Percentiles rank a stretch among this genome's conserved stretches.
These are phyloP conservation scores for Cicer bijugum DNA, from an alignment of 306 rosid genomes.

Conservation along the genomic window DNA sequence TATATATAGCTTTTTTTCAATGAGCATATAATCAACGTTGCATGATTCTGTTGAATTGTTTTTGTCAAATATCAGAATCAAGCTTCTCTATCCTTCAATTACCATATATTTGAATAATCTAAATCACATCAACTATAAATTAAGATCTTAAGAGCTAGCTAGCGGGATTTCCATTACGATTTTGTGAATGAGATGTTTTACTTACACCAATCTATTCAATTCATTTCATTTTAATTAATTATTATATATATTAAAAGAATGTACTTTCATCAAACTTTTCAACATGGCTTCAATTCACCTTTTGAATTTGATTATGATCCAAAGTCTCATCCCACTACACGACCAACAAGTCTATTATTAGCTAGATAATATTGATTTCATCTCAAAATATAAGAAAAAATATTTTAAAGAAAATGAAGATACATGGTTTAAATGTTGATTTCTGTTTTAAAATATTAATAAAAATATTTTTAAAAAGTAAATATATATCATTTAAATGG, in stretches of 20 bases:
- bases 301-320: neutral
- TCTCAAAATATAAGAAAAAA: too few species aligned
- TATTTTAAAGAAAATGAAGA: too few species aligned
- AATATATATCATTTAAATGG: too few species aligned
- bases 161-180: conserved; percentile 42
- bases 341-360: conserved; percentile 37
- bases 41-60: conserved; percentile 39
- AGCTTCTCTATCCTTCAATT: conserved; percentile 15
- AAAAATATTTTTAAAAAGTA: too few species aligned
- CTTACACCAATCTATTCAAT: conserved; percentile 40
- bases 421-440: too few species aligned
- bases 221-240: conserved; percentile 24
- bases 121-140: conserved; percentile 45
- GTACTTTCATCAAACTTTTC: conserved; percentile 47
- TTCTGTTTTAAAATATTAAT: too few species aligned
- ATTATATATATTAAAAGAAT: conserved; percentile 9
- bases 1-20: conserved; percentile 15
- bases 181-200: conserved; percentile 58
- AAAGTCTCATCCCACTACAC: conserved; percentile 55
- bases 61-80: conserved; percentile 51
- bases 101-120: conserved; percentile 48
- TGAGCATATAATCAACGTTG: conserved; percentile 20
- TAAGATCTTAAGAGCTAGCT: conserved; percentile 21
- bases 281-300: conserved; percentile 43
- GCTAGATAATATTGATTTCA: too few species aligned